Percentiles rank a stretch among this genome's conserved stretches.
Evolutionary conservation across 2,329 filamentous ascomycete genomes (phyloP).

Genomic region (Fusarium graminum): DNA sequence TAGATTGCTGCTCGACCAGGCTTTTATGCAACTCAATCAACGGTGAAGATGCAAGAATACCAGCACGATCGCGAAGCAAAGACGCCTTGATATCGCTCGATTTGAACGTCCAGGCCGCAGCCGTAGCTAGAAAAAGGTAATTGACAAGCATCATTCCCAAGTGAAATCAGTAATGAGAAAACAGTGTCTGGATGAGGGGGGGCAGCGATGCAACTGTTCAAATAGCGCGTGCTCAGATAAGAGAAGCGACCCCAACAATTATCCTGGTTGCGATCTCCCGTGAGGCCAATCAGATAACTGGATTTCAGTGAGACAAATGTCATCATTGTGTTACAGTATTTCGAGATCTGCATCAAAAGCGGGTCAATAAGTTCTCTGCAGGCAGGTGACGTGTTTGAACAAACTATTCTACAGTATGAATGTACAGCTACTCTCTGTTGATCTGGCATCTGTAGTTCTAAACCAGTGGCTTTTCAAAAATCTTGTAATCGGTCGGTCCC

Average conservation of each 20-base stretch:
- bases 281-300: background rate
- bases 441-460: background rate
- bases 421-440: too few species aligned
- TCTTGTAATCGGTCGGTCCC: constrained; percentile 48
- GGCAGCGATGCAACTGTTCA: background rate
- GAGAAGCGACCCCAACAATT: background rate
- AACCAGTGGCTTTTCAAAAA: constrained; percentile 48
- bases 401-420: background rate
- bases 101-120: background rate
- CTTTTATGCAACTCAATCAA: constrained; percentile 8
- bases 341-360: constrained; percentile 1
- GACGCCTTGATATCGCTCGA: background rate
- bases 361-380: background rate
- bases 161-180: background rate
- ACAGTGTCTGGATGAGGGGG: constrained; percentile 4
- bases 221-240: background rate
- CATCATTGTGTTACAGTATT: background rate
- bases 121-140: background rate
- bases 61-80: background rate
- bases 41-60: fast-evolving
- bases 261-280: background rate
- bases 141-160: constrained; percentile 3
- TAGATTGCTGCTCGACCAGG: constrained; percentile 3
- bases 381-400: background rate
- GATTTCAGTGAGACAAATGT: background rate